Conservation (phyloP, 257 asterid species). For the Petrea volubilis region DNA sequence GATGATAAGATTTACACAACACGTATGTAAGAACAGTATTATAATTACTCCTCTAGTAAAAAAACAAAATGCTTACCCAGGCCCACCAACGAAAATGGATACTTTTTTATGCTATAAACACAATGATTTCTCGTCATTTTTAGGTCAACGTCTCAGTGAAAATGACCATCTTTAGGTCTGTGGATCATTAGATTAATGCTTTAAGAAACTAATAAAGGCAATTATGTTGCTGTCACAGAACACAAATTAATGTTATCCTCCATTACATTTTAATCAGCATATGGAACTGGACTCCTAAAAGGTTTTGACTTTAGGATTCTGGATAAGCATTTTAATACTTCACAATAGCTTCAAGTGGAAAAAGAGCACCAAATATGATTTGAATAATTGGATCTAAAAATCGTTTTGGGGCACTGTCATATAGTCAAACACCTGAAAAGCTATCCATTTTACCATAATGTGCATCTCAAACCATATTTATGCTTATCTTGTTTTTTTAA, state of each 20-base stretch:
- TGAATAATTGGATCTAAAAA: constrained; percentile 17
- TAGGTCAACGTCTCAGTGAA: constrained; percentile 25
- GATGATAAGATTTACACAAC: background rate
- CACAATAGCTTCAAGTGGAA: constrained; percentile 23
- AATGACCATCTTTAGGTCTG: constrained; percentile 15
- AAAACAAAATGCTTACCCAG: constrained; percentile 10
- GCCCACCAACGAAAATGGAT: constrained; percentile 19
- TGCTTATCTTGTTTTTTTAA: constrained; percentile 26
- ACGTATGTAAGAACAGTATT: background rate
- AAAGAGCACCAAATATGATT: constrained; percentile 28
- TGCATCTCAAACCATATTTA: constrained; percentile 15
- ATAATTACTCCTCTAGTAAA: background rate
- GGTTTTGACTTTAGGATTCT: constrained; percentile 39
- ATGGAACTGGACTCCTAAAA: constrained; percentile 18
- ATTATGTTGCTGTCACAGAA: constrained; percentile 23
- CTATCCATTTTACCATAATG: constrained; percentile 17
- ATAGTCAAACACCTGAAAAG: constrained; percentile 24
- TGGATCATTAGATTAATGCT: constrained; percentile 7
- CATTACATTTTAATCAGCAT: background rate
- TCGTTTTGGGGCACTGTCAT: constrained; percentile 33
- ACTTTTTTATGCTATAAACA: background rate
- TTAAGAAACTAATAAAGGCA: constrained; percentile 14
- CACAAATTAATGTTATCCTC: constrained; percentile 26
- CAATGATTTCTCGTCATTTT: constrained; percentile 2
- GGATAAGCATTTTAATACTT: constrained; percentile 34